Evolutionary conservation across 192 early-diverging fungal species (phyloP).

Genomic region (Backusella liffmaniae): DNA sequence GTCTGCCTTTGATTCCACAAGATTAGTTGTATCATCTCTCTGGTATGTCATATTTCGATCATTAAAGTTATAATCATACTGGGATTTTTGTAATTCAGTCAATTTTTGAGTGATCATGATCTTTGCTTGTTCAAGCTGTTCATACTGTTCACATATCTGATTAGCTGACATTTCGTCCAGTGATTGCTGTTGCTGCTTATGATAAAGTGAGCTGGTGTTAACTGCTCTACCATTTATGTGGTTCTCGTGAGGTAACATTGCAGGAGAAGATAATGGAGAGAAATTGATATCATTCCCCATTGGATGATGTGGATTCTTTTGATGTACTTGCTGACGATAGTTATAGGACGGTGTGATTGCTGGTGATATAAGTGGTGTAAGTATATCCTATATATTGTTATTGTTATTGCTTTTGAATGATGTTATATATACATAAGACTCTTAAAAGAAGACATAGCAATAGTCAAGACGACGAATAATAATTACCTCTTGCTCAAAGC

Average conservation of each 20-base stretch:
- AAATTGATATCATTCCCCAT: slow-evolving; percentile 43
- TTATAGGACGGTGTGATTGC: slow-evolving; percentile 58
- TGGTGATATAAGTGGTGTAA: slow-evolving; percentile 72
- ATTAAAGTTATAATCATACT: neutral
- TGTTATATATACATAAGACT: neutral
- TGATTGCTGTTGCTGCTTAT: neutral
- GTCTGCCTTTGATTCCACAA: neutral
- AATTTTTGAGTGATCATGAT: slow-evolving; percentile 24
- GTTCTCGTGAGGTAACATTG: slow-evolving; percentile 45
- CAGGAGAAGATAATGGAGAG: slow-evolving; percentile 66
- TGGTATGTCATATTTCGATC: neutral
- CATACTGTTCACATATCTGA: slow-evolving; percentile 34
- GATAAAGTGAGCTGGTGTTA: neutral
- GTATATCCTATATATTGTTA: slow-evolving; percentile 26
- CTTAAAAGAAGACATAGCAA: neutral
- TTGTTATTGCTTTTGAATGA: neutral
- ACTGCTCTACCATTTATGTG: neutral
- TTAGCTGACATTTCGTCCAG: slow-evolving; percentile 15
- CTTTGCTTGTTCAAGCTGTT: slow-evolving; percentile 34
- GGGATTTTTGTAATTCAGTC: slow-evolving; percentile 27
- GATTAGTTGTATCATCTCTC: neutral
- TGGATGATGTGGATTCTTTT: slow-evolving; percentile 10
- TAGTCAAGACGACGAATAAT: neutral
- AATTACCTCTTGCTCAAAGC: slow-evolving; percentile 23
- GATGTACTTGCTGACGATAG: slow-evolving; percentile 41